Conservation (phyloP, 2,329 filamentous ascomycete species). For the Volutella citrinella region DNA sequence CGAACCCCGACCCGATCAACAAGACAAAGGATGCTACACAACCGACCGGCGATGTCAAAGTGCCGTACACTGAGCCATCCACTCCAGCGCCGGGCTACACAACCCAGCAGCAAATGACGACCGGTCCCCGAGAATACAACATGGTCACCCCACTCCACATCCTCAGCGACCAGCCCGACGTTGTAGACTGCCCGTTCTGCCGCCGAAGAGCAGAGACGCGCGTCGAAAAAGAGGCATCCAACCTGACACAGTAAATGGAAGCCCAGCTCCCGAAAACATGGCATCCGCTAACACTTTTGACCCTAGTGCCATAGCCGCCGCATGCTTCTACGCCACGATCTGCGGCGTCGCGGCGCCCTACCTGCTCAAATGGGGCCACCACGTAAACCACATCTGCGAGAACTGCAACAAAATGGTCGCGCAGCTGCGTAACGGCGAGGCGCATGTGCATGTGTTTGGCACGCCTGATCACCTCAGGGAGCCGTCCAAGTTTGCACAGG, state of each 20-base stretch:
- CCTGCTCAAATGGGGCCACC: slow-evolving; percentile 16
- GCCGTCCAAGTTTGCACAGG: slow-evolving; percentile 19
- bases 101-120: too few species aligned
- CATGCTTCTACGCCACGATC: slow-evolving; percentile 22
- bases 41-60: too few species aligned
- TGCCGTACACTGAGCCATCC: too few species aligned
- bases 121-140: not conserved
- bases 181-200: slow-evolving; percentile 25
- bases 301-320: slow-evolving; percentile 9
- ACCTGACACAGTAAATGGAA: slow-evolving; percentile 21
- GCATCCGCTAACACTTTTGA: slow-evolving; percentile 2
- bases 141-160: slow-evolving; percentile 26
- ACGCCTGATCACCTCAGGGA: slow-evolving; percentile 25
- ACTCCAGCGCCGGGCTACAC: too few species aligned
- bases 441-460: slow-evolving; percentile 17
- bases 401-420: slow-evolving; percentile 26
- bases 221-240: slow-evolving; percentile 19
- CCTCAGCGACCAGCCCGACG: slow-evolving; percentile 21
- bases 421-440: slow-evolving; percentile 7
- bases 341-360: slow-evolving; percentile 22
- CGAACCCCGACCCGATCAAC: too few species aligned
- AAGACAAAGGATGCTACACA: too few species aligned
- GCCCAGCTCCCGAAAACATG: not conserved
- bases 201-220: slow-evolving; percentile 16
- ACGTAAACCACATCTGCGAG: slow-evolving; percentile 22